A percentile compares a stretch with the other conserved stretches of the same genome.
Evolutionary conservation across 352 stramenopile genomes (phyloP).

Genomic region (Phytophthora tubulina): DNA sequence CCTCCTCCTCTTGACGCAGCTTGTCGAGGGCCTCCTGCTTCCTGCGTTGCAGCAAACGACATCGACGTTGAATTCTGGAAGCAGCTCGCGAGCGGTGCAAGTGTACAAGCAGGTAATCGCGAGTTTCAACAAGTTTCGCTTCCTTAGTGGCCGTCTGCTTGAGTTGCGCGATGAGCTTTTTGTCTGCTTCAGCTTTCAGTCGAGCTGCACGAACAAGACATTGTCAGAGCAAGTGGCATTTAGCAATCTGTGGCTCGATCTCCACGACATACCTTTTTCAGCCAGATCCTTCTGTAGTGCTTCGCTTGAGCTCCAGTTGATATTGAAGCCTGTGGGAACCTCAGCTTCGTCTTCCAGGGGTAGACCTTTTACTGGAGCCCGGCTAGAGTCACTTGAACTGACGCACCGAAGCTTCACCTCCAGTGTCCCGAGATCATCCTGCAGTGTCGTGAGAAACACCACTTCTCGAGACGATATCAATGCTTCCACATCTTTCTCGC

Average conservation of each 20-base stretch:
- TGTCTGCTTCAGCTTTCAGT: conserved; percentile 43
- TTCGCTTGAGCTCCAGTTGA: conserved; percentile 69
- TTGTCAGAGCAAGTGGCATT: not conserved
- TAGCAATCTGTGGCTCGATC: not conserved
- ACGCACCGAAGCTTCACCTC: conserved; percentile 50
- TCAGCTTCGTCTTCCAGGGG: conserved; percentile 5
- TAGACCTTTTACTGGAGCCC: not conserved
- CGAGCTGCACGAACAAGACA: conserved; percentile 28
- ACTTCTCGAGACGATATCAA: conserved; percentile 53
- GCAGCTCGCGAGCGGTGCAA: conserved; percentile 45
- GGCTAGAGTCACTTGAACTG: conserved; percentile 1
- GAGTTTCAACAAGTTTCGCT: conserved; percentile 27
- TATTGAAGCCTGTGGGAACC: conserved; percentile 44
- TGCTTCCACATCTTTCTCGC: conserved; percentile 48
- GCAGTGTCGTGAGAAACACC: conserved; percentile 54
- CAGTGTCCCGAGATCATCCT: conserved; percentile 40
- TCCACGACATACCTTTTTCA: conserved; percentile 44
- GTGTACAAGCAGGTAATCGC: conserved; percentile 31
- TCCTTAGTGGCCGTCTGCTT: conserved; percentile 37
- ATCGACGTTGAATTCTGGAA: conserved; percentile 45
- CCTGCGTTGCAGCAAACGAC: conserved; percentile 22
- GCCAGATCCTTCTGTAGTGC: conserved; percentile 57
- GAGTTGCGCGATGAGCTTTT: conserved; percentile 52
- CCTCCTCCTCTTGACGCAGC: conserved; percentile 34
- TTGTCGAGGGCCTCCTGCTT: conserved; percentile 28